Conservation (phyloP, 2,329 filamentous ascomycete species). For the Neonectria sp. region DNA sequence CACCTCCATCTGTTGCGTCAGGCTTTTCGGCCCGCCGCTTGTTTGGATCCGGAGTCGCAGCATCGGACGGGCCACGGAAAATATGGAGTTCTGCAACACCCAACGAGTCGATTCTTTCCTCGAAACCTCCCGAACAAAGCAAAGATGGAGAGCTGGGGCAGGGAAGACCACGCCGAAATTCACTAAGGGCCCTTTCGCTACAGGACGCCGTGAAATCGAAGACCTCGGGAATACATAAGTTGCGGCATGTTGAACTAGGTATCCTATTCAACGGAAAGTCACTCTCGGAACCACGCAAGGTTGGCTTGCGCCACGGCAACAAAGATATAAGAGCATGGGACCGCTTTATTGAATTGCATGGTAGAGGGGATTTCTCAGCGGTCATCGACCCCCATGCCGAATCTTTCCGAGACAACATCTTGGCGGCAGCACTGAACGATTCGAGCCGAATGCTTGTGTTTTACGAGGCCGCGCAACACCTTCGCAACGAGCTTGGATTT, state of each 20-base stretch:
- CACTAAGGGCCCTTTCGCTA: neutral
- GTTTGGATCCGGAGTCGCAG: conserved; percentile 25
- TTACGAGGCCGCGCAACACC: conserved; percentile 48
- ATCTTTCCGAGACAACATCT: conserved; percentile 48
- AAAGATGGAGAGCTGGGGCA: conserved; percentile 40
- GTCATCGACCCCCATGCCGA: conserved; percentile 44
- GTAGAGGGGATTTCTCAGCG: conserved; percentile 33
- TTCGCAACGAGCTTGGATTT: conserved; percentile 55
- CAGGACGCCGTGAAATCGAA: neutral
- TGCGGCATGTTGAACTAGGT: conserved; percentile 14
- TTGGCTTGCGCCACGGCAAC: conserved; percentile 36
- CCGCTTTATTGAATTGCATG: conserved; percentile 43
- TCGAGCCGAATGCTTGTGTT: conserved; percentile 45
- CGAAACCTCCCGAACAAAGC: conserved; percentile 34
- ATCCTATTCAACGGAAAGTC: conserved; percentile 30
- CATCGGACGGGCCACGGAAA: conserved; percentile 17
- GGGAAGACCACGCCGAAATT: conserved; percentile 12
- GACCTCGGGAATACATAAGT: neutral
- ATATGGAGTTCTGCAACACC: conserved; percentile 19
- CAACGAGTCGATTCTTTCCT: conserved; percentile 7
- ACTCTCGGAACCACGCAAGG: conserved; percentile 40
- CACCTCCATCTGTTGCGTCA: conserved; percentile 24
- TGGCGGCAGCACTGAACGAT: conserved; percentile 49
- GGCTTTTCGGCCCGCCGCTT: conserved; percentile 14
- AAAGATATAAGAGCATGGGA: conserved; percentile 48